These are phyloP conservation scores for Saturnispora hagleri DNA, from an alignment of 805 yeast genomes.

Conservation along the genomic window DNA sequence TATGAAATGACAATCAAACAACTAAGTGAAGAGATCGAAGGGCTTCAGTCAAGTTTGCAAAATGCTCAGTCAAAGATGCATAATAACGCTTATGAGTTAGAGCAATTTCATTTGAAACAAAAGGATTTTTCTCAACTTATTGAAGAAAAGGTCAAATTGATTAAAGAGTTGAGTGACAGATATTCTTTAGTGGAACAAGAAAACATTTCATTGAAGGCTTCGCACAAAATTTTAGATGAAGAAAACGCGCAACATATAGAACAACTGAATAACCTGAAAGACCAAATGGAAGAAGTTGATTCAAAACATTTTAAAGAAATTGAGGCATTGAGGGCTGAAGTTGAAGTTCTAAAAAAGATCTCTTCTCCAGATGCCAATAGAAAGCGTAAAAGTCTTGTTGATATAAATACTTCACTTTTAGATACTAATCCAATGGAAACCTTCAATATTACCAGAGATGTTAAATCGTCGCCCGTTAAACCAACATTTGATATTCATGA, in stretches of 20 bases:
- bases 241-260: background rate
- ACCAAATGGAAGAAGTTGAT: background rate
- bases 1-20: constrained; percentile 6
- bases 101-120: background rate
- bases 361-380: background rate
- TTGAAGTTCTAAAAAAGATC: background rate
- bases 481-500: constrained; percentile 5
- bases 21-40: constrained; percentile 6
- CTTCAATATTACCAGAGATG: background rate
- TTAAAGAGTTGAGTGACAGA: background rate
- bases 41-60: background rate
- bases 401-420: background rate
- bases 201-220: background rate
- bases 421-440: constrained; percentile 1
- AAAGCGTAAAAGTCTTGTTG: constrained; percentile 5
- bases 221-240: background rate
- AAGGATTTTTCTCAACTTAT: background rate
- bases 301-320: background rate
- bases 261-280: background rate
- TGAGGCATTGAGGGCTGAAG: background rate
- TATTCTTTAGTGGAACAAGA: background rate
- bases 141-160: background rate
- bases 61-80: background rate
- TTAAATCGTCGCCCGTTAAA: constrained; percentile 3
- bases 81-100: background rate